Base-by-base conservation (phyloP, 1,139 yeast genomes). In the Zygosaccharomyces sapae region DNA sequence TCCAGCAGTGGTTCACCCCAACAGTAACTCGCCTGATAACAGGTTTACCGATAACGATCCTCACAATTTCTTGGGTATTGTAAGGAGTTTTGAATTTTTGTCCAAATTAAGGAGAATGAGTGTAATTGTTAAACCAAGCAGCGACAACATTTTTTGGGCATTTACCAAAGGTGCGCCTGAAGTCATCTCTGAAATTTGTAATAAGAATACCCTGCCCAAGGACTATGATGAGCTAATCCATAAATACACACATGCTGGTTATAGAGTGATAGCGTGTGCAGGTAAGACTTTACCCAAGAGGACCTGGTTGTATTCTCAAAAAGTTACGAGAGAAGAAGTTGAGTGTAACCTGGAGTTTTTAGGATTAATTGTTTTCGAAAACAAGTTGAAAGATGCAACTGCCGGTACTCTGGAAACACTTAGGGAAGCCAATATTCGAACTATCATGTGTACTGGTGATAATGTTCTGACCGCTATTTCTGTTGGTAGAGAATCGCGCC, bases 161-260 rank as follows among this genome's bases (percentile, higher is more conserved):
- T 84, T 79, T 62, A 86, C 94, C 10, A 92, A 92, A 63, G 99
- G 99, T 44, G 98, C 99, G 0, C 99, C 99, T 0, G 99, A 92
- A 65, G 87, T 90, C n/a, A 86, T 92, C 76, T 72, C 76, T 33
- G 85, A 81, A 24, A 80, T 92, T 34, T 92, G 98, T 68, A 70
- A 71, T 13, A 78, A 81, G 1, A 79, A 77, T 16, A 71, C 90
- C 0, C 67, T 94, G 38, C 98, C 99, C 0, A 63, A 66, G 1
- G 79, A 89, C 60, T 94, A 79, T 63, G 84, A 84, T 22, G 86
- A 84, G 37, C 64, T 86, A 19, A 72, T 94, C 36, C 84, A 87
- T 58, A 76, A 82, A 50, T 94, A 92, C 63, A 92, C 98, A 0
- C 97, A 89, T 62, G 80, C 82, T 45, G 99, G 99, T 0, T 89